Evolutionary conservation across 805 yeast species (phyloP).

Genomic region (Metschnikowia aberdeeniae): DNA sequence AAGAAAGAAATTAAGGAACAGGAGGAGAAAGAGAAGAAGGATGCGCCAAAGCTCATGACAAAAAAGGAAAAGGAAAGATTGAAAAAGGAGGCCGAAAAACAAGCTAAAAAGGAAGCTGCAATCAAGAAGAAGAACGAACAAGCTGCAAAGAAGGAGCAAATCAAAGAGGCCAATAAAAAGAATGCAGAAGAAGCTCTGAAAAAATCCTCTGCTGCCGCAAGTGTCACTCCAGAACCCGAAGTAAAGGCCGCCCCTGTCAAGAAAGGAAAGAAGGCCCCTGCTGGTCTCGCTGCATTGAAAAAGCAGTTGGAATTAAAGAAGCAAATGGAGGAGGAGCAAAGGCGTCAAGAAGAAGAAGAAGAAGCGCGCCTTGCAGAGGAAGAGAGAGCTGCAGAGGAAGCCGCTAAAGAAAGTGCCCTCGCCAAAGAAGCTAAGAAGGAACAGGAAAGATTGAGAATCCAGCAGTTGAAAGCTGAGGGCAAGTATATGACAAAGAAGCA

Average conservation of each 20-base stretch:
- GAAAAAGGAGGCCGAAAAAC: constrained; percentile 89
- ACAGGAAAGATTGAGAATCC: constrained; percentile 79
- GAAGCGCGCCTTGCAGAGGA: constrained; percentile 47
- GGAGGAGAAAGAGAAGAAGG: constrained; percentile 46
- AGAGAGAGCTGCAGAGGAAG: constrained; percentile 48
- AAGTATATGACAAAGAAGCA: constrained; percentile 91
- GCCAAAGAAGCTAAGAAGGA: constrained; percentile 70
- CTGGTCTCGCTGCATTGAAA: constrained; percentile 87
- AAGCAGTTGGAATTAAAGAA: constrained; percentile 85
- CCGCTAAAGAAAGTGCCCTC: constrained; percentile 62
- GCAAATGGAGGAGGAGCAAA: constrained; percentile 81
- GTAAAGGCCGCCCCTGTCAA: constrained; percentile 30
- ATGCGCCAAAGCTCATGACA: constrained; percentile 72
- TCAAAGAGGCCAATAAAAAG: constrained; percentile 44
- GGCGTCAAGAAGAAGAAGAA: constrained; percentile 68
- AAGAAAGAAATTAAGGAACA: constrained; percentile 70
- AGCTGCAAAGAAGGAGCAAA: constrained; percentile 55
- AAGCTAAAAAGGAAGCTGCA: constrained; percentile 85
- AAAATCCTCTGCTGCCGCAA: constrained; percentile 20
- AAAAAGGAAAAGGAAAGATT: constrained; percentile 95
- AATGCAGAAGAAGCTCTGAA: constrained; percentile 37
- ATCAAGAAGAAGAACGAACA: constrained; percentile 76
- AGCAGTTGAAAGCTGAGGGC: constrained; percentile 94
- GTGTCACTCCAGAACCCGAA: constrained; percentile 32
- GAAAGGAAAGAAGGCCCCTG: constrained; percentile 77